Percentiles rank a stretch among this genome's conserved stretches.
Evolutionary conservation across 148 eudicot species (phyloP).

Genomic region (Persicaria tinctoria): DNA sequence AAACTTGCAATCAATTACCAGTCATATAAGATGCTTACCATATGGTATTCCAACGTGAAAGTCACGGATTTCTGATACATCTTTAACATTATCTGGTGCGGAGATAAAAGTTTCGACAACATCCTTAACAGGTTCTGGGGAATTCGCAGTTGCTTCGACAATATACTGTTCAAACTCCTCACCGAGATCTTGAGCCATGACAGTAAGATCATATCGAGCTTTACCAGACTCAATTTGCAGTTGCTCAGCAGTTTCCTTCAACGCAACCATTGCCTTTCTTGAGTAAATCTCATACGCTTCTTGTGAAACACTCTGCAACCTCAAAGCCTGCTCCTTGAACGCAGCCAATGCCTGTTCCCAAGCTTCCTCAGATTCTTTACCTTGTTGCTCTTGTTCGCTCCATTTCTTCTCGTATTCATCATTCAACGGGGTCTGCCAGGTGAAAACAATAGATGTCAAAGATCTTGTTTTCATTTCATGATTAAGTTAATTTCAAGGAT

Average conservation of each 20-base stretch:
- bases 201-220: conserved; percentile 56
- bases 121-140: conserved; percentile 91
- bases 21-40: conserved; percentile 36
- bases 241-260: conserved; percentile 64
- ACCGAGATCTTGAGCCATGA: conserved; percentile 52
- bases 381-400: conserved; percentile 30
- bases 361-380: conserved; percentile 65
- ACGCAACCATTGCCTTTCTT: conserved; percentile 50
- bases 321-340: conserved; percentile 76
- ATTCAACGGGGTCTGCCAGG: conserved; percentile 38
- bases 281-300: conserved; percentile 86
- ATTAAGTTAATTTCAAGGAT: not conserved
- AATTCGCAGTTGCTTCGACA: conserved; percentile 55
- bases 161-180: conserved; percentile 69
- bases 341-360: conserved; percentile 65
- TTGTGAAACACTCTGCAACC: conserved; percentile 69
- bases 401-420: conserved; percentile 41
- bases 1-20: not conserved
- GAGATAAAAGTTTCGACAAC: conserved; percentile 77
- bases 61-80: conserved; percentile 65
- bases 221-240: conserved; percentile 83
- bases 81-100: conserved; percentile 48
- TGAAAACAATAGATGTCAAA: not conserved
- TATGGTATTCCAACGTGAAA: conserved; percentile 90
- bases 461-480: not conserved